Evolutionary conservation across 2,329 filamentous ascomycete species (phyloP), one percentile per base, ranked within the genome.

Genomic region (Periconia sp.): DNA sequence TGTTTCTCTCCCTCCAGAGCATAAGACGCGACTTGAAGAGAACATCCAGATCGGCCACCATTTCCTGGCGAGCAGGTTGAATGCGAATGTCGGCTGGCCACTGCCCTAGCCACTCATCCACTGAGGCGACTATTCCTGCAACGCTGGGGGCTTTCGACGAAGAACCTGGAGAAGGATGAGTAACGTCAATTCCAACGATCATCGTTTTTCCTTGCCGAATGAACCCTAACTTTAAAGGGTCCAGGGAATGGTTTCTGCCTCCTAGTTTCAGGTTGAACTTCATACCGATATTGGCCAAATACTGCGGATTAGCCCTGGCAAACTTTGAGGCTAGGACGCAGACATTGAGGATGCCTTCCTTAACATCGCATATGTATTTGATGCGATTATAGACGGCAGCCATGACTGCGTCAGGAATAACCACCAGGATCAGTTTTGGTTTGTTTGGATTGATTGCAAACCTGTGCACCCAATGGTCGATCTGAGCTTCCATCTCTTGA

Each of bases 111-210:
- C 81, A 69, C 1, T 75, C 72, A 67, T 95, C 89, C 6, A 89
- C 72, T 35, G 86, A 93, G 1, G 89, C 85, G 1, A 96, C 91
- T 55, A 96, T 83, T 0, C 85, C 89, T 1, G 90, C 90, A 33
- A 95, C 80, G 68, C 88, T 92, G 1, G 90, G 90, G 0, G 88
- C 84, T 0, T 71, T 74, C 1, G 76, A 71, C 0, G 77, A 70
- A 1, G 81, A 85, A 0, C 83, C 84, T 0, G 85, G 82, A 19
- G 90, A 91, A 0, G 92, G 92, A 62, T 96, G 92, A 0, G 91
- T 94, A 0, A 96, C 91, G 65, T 96, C 92, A 60, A 92, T 86
- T 0, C 92, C 91, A 3, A 94, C 83, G 1, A 96, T 77, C 89
- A 96, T 96, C 0, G 91, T 94, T 91, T 76, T 0, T 79, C 23